A percentile compares a stretch with the other conserved stretches of the same genome.
phyloP scores from a whole-genome alignment of 768 basidiomycete genomes.

The Baorangia bicolor region DNA sequence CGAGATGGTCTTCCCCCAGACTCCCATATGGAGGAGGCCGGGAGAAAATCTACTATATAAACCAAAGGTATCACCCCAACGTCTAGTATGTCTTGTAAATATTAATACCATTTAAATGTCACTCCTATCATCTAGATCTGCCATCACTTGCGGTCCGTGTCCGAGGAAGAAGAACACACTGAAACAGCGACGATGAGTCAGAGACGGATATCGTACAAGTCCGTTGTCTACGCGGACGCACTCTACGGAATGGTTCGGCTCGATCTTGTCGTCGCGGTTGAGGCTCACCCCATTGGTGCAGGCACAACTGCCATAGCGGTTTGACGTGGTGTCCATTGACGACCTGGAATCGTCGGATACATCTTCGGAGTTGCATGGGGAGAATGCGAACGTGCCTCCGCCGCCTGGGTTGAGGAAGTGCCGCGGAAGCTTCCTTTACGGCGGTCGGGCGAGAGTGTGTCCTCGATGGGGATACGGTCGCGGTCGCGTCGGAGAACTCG shows the following conservation, averaged over 20 bases:
- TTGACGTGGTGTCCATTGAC: conserved; percentile 76
- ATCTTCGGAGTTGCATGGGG: conserved; percentile 53
- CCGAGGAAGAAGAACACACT: conserved; percentile 27
- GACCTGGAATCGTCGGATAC: conserved; percentile 80
- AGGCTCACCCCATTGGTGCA: conserved; percentile 33
- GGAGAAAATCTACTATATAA: no score
- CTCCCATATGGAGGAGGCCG: no score
- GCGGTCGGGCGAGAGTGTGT: conserved; percentile 66
- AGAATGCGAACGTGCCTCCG: conserved; percentile 31
- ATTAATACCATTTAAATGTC: conserved; percentile 7
- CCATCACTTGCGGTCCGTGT: conserved; percentile 31
- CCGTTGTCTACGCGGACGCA: conserved; percentile 32
- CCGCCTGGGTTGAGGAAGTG: conserved; percentile 54
- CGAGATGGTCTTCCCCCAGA: no score
- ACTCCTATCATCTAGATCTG: conserved; percentile 24
- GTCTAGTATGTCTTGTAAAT: neutral
- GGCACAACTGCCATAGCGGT: conserved; percentile 50
- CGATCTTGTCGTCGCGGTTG: conserved; percentile 31
- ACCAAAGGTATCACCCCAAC: neutral
- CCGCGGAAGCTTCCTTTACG: conserved; percentile 66
- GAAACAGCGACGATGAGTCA: conserved; percentile 18
- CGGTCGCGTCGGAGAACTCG: conserved; percentile 50
- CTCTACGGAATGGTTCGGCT: conserved; percentile 36
- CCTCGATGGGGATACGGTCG: conserved; percentile 74
- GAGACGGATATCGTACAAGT: conserved; percentile 22